Conservation (phyloP, 805 yeast genomes). For the Hanseniaspora meyeri region DNA sequence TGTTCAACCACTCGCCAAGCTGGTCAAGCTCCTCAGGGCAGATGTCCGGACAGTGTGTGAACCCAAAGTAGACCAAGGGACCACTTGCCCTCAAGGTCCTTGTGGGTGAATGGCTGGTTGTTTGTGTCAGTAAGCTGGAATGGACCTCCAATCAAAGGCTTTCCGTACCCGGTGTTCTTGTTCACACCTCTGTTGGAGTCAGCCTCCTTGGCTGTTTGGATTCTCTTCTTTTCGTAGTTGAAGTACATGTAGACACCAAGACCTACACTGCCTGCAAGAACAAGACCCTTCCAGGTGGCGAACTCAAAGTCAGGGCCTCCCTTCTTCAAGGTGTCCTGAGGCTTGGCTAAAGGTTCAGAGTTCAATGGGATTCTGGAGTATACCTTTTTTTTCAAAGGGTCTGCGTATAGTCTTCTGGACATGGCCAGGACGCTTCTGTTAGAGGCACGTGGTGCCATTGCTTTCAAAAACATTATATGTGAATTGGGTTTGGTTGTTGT, state of each 20-base stretch:
- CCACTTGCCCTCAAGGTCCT: constrained; percentile 66
- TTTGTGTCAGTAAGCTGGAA: constrained; percentile 61
- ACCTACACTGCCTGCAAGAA: constrained; percentile 56
- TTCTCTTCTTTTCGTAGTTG: constrained; percentile 59
- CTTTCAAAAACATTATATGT: neutral
- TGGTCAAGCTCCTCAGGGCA: constrained; percentile 97
- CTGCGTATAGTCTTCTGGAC: neutral
- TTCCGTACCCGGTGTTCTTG: constrained; percentile 42
- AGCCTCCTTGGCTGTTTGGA: constrained; percentile 63
- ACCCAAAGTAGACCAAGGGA: constrained; percentile 84
- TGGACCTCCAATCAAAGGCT: constrained; percentile 86
- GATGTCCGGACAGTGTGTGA: constrained; percentile 95
- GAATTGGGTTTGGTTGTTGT: neutral
- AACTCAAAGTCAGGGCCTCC: constrained; percentile 41
- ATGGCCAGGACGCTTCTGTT: neutral
- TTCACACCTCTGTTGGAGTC: constrained; percentile 60
- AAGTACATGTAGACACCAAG: constrained; percentile 61
- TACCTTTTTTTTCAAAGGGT: constrained; percentile 22
- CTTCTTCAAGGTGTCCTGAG: constrained; percentile 26
- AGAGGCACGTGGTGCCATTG: neutral
- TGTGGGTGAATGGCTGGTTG: constrained; percentile 62
- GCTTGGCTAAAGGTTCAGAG: constrained; percentile 52
- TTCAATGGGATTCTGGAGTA: constrained; percentile 46
- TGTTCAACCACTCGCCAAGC: constrained; percentile 54
- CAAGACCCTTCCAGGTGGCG: constrained; percentile 75